These are phyloP conservation scores for Globisporangium cylindrosporum DNA, from an alignment of 352 stramenopile genomes.

Conservation along the genomic window DNA sequence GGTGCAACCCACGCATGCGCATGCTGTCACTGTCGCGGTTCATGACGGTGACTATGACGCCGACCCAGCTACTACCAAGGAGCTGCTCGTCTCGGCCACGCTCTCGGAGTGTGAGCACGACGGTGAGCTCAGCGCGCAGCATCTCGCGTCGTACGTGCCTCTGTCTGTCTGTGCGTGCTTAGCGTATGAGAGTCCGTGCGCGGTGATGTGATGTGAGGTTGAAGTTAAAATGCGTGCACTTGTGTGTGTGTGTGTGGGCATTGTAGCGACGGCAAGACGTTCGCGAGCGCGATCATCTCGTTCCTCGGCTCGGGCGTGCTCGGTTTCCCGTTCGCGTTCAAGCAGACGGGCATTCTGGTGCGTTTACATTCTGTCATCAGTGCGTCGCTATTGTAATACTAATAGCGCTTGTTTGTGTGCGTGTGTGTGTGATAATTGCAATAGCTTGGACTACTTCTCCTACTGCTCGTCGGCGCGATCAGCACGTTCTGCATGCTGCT, in stretches of 20 bases:
- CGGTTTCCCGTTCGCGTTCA: conserved; percentile 90
- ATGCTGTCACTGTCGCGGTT: not conserved
- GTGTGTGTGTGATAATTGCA: too few species aligned
- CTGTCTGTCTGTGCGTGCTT: not conserved
- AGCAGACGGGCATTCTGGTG: conserved; percentile 81
- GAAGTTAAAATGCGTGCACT: too few species aligned
- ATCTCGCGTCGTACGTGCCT: conserved; percentile 43
- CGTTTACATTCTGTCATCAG: conserved; percentile 7
- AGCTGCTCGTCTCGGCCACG: not conserved
- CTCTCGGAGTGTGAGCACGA: not conserved
- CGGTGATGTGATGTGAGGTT: too few species aligned
- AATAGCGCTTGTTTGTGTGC: not conserved
- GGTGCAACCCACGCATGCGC: not conserved
- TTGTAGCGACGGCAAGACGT: conserved; percentile 51
- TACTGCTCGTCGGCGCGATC: conserved; percentile 45
- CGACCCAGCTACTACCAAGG: not conserved
- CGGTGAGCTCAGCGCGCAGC: conserved; percentile 10
- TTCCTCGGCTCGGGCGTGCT: conserved; percentile 92
- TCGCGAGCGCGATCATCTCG: conserved; percentile 82
- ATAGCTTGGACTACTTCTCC: conserved; percentile 55
- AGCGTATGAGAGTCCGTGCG: too few species aligned
- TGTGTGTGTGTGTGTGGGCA: not conserved
- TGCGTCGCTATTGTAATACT: not conserved
- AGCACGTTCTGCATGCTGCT: conserved; percentile 62
- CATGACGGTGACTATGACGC: not conserved